These are phyloP conservation scores for Brasilioporus rufonigricans DNA, from an alignment of 768 basidiomycete species.

Conservation along the genomic window DNA sequence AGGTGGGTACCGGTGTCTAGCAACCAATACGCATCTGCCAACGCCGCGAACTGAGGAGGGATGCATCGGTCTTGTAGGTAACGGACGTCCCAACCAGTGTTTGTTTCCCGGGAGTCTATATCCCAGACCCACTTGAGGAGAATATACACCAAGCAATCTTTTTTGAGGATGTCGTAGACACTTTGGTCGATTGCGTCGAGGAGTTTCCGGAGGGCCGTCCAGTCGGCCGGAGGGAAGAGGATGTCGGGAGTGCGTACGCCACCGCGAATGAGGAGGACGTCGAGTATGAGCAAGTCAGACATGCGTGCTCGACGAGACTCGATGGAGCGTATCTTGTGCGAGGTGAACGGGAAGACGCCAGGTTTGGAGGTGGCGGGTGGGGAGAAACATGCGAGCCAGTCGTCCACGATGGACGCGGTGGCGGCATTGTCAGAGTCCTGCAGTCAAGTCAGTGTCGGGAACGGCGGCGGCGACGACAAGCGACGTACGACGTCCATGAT, in stretches of 20 bases:
- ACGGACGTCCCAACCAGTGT: conserved; percentile 29
- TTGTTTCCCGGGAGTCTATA: conserved; percentile 53
- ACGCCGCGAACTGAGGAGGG: conserved; percentile 68
- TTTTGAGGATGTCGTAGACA: conserved; percentile 72
- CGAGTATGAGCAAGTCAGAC: conserved; percentile 67
- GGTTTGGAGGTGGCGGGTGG: conserved; percentile 23
- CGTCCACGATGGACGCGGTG: conserved; percentile 15
- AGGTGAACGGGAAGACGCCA: conserved; percentile 58
- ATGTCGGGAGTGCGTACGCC: conserved; percentile 57
- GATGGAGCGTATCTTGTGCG: conserved; percentile 53
- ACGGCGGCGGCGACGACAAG: conserved; percentile 1
- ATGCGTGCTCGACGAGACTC: conserved; percentile 59
- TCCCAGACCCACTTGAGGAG: conserved; percentile 79
- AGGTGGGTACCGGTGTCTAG: conserved; percentile 69
- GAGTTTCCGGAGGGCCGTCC: conserved; percentile 50
- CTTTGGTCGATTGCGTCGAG: conserved; percentile 60
- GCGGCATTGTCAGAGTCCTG: conserved; percentile 15
- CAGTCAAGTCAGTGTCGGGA: not conserved
- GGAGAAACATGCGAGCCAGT: conserved; percentile 47
- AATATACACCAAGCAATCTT: conserved; percentile 78
- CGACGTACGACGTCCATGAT: conserved; percentile 30
- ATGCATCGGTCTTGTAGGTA: conserved; percentile 58
- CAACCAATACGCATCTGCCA: conserved; percentile 86
- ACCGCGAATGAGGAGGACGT: conserved; percentile 66
- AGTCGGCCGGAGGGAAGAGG: conserved; percentile 67